These are phyloP conservation scores for Chalciporus chontae DNA, from an alignment of 768 basidiomycete species.

Conservation along the genomic window DNA sequence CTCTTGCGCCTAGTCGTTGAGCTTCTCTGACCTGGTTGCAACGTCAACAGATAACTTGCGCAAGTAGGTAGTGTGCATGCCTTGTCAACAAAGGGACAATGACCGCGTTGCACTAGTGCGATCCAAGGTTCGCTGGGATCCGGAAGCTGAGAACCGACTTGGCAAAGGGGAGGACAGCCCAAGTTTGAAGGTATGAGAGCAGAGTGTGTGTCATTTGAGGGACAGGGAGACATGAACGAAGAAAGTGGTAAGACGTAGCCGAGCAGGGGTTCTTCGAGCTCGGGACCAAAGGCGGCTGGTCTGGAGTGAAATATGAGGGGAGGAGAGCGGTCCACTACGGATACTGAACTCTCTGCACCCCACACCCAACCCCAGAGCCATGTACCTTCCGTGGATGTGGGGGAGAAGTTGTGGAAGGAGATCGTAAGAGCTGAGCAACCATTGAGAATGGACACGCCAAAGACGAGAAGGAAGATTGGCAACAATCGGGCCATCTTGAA, in stretches of 20 bases:
- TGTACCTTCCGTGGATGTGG: constrained; percentile 40
- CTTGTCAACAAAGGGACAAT: constrained; percentile 90
- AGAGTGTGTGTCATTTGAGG: constrained; percentile 25
- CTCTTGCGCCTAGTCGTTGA: constrained; percentile 71
- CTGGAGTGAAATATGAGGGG: constrained; percentile 68
- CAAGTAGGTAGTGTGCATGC: constrained; percentile 30
- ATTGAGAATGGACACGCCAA: constrained; percentile 6
- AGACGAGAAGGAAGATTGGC: constrained; percentile 1
- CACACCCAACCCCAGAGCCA: constrained; percentile 66
- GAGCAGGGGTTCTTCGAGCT: constrained; percentile 62
- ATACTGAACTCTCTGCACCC: constrained; percentile 68
- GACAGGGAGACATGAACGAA: constrained; percentile 58
- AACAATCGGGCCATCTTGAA: constrained; percentile 13
- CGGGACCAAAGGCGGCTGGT: constrained; percentile 72
- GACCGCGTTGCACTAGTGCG: constrained; percentile 84
- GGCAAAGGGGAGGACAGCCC: constrained; percentile 70
- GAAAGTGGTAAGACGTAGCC: constrained; percentile 72
- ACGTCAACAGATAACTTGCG: neutral
- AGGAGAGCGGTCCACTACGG: constrained; percentile 73
- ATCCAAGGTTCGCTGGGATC: constrained; percentile 75
- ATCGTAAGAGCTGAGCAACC: constrained; percentile 2
- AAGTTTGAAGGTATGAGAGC: constrained; percentile 33
- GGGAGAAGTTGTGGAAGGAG: constrained; percentile 39
- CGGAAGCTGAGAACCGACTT: constrained; percentile 51
- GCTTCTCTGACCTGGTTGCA: constrained; percentile 48